Base-by-base conservation (phyloP, 441 rosid genomes). In the Macaranga tanarius region DNA sequence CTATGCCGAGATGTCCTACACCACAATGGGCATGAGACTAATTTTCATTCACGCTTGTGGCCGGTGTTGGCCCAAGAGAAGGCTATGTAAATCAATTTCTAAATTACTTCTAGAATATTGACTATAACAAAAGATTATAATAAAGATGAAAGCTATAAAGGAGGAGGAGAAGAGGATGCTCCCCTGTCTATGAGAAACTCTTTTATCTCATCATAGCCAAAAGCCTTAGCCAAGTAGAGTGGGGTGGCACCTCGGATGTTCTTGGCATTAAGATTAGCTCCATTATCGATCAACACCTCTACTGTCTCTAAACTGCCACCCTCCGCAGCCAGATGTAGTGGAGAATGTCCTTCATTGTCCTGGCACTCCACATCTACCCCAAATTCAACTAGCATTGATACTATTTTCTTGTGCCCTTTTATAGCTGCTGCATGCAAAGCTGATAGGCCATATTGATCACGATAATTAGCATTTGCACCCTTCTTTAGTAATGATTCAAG, bases 301-400 rank as follows among this genome's bases (percentile, higher is more conserved):
- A 83, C 87, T 9, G 80, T 79, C 59, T 81, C 83, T 5, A 63
- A 1, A 28, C 73, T 74, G 44, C 90, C 89, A 9, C 87, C 72
- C 26, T 73, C 87, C 56, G 79, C 88, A 0, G 90, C 92, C 83
- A 86, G 38, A 75, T 88, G 92, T 77, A 86, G 67, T 0, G 90
- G 81, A 1, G 69, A 44, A 59, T 88, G 85, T 54, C 86, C 90
- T 44, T 89, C 86, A 4, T 79, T 67, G 74, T 89, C 93, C 51
- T 16, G 67, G 51, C 82, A 44, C 2, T 81, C 85, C 40, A 86
- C 45, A 5, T 80, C 82, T 25, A 66, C 69, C 5, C 85, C 89
- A 10, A 26, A 65, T 28, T 76, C 81, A 4, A 75, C 54, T 10
- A 89, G 85, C 74, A 82, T 9, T 59, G 72, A 25, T 42, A 85